Conservation (phyloP, 2,329 filamentous ascomycete genomes). For the Eurotiales sp. region DNA sequence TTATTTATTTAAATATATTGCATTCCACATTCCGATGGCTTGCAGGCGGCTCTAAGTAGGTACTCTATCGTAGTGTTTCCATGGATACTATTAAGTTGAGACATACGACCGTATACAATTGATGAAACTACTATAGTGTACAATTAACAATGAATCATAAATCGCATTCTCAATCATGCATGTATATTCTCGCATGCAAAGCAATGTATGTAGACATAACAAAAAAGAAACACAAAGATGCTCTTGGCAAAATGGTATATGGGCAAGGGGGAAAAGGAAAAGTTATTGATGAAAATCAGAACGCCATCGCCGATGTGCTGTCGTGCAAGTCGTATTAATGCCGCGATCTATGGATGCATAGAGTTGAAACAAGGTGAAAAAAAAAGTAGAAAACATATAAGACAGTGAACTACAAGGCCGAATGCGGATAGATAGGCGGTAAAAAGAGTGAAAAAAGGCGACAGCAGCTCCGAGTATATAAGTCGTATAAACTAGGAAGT, state of each 20-base stretch:
- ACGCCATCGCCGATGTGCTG: constrained; percentile 11
- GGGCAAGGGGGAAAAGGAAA: constrained; percentile 6
- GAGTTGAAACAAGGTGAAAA: not conserved
- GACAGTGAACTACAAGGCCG: too few species aligned
- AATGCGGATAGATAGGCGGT: not conserved
- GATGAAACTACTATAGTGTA: too few species aligned
- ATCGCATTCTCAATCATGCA: constrained; percentile 13
- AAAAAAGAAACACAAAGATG: constrained; percentile 2
- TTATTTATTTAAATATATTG: constrained; percentile 4
- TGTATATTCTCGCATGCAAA: constrained; percentile 17
- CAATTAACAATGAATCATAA: too few species aligned
- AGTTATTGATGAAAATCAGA: not conserved
- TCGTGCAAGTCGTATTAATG: constrained; percentile 3
- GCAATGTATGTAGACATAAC: constrained; percentile 12
- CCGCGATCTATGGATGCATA: constrained; percentile 10
- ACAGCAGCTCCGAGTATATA: not conserved
- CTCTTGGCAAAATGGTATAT: constrained; percentile 10
- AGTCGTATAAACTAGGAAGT: too few species aligned
- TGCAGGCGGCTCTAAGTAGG: not conserved
- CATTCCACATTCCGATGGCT: constrained; percentile 16
- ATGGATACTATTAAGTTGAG: too few species aligned
- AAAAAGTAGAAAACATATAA: constrained; percentile 1
- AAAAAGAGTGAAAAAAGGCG: not conserved
- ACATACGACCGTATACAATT: too few species aligned
- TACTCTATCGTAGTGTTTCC: too few species aligned